These are phyloP conservation scores for Ustilago nuda DNA, from an alignment of 1,284 basidiomycete genomes.

Conservation along the genomic window DNA sequence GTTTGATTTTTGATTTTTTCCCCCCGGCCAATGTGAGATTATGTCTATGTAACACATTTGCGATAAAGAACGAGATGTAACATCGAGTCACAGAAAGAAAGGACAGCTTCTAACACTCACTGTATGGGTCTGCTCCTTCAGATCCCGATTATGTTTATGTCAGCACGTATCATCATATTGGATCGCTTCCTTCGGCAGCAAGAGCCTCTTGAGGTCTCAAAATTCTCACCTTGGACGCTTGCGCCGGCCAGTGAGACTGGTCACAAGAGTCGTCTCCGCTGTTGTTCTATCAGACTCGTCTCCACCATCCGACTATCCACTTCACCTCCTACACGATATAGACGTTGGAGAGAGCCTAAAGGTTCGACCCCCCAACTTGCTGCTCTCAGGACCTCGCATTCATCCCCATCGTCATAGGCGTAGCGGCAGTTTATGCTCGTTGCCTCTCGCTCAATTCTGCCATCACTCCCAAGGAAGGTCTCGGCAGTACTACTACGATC, in stretches of 20 bases:
- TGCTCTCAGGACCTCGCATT: not conserved
- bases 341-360: not conserved
- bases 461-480: constrained; percentile 17
- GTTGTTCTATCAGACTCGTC: too few species aligned
- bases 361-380: constrained; percentile 8
- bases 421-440: constrained; percentile 31
- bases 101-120: not conserved
- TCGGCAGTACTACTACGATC: constrained; percentile 32
- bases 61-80: not conserved
- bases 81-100: constrained; percentile 2
- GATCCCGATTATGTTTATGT: not conserved
- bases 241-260: not conserved
- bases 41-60: not conserved
- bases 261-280: not conserved
- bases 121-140: not conserved
- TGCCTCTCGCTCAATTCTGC: constrained; percentile 37
- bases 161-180: too few species aligned
- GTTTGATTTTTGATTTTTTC: not conserved
- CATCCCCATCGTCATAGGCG: not conserved
- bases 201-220: too few species aligned
- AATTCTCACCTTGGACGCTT: too few species aligned
- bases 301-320: not conserved
- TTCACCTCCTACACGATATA: constrained; percentile 9
- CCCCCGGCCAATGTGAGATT: constrained; percentile 9
- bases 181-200: too few species aligned